Evolutionary conservation across 192 early-diverging fungal genomes (phyloP).

Genomic region (Phlyctochytrium planicorne): DNA sequence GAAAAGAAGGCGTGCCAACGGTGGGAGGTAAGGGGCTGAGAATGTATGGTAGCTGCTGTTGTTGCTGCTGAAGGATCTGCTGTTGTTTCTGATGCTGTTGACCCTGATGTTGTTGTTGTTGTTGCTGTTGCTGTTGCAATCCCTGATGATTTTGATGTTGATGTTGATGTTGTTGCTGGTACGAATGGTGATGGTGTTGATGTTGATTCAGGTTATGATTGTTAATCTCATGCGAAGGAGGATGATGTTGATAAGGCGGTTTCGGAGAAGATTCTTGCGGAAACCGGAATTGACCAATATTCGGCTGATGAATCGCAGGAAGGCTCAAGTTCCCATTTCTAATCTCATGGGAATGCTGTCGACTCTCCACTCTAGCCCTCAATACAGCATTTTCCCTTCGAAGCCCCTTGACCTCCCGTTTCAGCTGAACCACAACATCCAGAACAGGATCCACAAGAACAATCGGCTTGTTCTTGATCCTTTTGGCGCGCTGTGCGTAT

Average conservation of each 20-base stretch:
- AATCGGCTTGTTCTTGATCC: slow-evolving; percentile 47
- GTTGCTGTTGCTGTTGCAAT: background rate
- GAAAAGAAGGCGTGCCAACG: background rate
- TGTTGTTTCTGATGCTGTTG: background rate
- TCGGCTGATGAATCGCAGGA: background rate
- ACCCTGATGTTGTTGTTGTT: background rate
- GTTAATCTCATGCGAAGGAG: no score
- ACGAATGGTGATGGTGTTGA: slow-evolving; percentile 2
- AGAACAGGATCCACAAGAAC: slow-evolving; percentile 38
- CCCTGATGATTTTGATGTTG: background rate
- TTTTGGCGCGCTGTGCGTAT: slow-evolving; percentile 46
- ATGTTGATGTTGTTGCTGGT: slow-evolving; percentile 1
- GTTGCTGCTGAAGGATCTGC: background rate
- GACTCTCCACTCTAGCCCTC: slow-evolving; percentile 16
- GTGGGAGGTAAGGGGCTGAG: background rate
- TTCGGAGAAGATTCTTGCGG: no score
- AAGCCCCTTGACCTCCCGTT: slow-evolving; percentile 36
- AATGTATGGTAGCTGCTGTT: background rate
- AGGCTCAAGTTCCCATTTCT: no score
- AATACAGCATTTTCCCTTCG: slow-evolving; percentile 40
- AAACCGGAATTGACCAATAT: background rate
- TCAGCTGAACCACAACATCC: slow-evolving; percentile 34
- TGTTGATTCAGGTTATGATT: background rate
- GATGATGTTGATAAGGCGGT: no score
- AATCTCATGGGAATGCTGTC: no score